Conservation (phyloP, 768 basidiomycete species). For the Lactifluus rugatus region DNA sequence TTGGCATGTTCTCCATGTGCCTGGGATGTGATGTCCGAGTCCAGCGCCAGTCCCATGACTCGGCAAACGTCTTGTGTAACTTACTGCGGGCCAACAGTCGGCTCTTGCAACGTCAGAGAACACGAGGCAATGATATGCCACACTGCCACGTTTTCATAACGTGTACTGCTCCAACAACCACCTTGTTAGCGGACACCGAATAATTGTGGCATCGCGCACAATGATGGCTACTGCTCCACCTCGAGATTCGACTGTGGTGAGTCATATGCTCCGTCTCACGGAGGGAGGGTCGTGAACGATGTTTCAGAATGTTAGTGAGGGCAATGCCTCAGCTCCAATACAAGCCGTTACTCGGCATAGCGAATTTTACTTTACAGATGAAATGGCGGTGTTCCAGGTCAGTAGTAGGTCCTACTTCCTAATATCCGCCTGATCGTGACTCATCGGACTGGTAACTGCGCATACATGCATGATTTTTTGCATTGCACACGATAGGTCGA, state of each 20-base stretch:
- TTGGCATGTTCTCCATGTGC: no score
- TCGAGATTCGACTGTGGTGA: not conserved
- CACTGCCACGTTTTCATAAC: not conserved
- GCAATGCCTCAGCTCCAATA: no score
- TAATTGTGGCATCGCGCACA: not conserved
- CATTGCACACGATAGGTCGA: no score
- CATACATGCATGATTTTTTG: not conserved
- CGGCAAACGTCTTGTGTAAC: no score
- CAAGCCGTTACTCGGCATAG: not conserved
- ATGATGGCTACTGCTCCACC: not conserved
- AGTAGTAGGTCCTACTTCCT: not conserved
- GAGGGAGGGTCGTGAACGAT: not conserved
- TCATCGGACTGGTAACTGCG: not conserved
- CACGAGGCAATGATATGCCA: slow-evolving; percentile 9
- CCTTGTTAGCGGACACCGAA: not conserved
- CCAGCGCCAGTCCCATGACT: no score
- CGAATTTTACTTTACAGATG: slow-evolving; percentile 17
- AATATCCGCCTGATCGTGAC: not conserved
- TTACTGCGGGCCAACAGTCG: no score
- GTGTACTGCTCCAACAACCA: not conserved
- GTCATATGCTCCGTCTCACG: not conserved
- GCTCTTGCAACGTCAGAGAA: not conserved
- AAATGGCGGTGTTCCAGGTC: slow-evolving; percentile 16
- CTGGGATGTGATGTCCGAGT: no score
- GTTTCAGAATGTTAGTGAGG: no score